A percentile compares a stretch with the other conserved stretches of the same genome.
Conservation (phyloP, 768 basidiomycete species). For the Macrolepiota albuminosa region DNA sequence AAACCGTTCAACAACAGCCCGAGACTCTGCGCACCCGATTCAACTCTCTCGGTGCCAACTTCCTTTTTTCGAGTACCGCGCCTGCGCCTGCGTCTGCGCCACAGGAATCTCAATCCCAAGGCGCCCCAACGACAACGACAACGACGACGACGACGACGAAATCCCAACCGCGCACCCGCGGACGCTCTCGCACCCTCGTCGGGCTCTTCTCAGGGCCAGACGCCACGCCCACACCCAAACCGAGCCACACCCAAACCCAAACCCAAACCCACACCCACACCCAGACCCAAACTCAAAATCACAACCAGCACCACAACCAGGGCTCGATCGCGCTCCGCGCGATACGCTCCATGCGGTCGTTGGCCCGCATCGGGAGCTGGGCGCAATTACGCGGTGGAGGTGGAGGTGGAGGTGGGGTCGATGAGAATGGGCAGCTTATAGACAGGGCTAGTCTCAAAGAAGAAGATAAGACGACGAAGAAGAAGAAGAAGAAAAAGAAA, state of each 20-base stretch:
- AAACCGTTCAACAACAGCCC: slow-evolving; percentile 18
- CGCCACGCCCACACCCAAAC: not conserved
- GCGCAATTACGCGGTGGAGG: slow-evolving; percentile 41
- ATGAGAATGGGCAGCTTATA: slow-evolving; percentile 20
- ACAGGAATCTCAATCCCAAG: not conserved
- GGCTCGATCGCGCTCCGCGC: slow-evolving; percentile 75
- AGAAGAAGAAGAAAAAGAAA: slow-evolving; percentile 14
- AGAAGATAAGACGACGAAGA: slow-evolving; percentile 8
- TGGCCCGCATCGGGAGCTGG: slow-evolving; percentile 74
- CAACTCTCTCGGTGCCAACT: slow-evolving; percentile 54
- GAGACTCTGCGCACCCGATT: slow-evolving; percentile 45
- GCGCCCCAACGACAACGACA: no score
- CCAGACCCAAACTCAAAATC: no score
- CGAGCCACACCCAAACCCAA: not conserved
- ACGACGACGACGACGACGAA: no score
- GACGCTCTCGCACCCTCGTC: not conserved
- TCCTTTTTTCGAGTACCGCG: slow-evolving; percentile 23
- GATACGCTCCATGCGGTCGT: slow-evolving; percentile 67
- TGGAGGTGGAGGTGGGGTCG: slow-evolving; percentile 13
- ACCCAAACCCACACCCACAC: no score
- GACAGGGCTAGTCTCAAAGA: slow-evolving; percentile 28
- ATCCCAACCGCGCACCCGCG: not conserved
- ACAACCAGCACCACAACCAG: slow-evolving; percentile 19
- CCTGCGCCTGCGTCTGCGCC: no score
- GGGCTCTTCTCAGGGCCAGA: not conserved